These are phyloP conservation scores for Colletotrichum tofieldiae DNA, from an alignment of 2,329 filamentous ascomycete genomes.

Conservation along the genomic window DNA sequence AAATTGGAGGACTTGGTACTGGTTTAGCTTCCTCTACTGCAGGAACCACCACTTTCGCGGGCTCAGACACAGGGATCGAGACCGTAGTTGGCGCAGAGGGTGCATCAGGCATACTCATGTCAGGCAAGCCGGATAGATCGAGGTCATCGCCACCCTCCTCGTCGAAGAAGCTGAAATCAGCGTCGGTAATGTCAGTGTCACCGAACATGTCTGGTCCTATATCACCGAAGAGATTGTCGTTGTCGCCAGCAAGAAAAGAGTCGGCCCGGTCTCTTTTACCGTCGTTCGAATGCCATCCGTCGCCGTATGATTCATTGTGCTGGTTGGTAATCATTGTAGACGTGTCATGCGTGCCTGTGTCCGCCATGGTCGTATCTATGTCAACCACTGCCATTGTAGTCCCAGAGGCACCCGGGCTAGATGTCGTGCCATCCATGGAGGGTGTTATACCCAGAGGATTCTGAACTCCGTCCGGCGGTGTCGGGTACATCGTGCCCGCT, in stretches of 20 bases:
- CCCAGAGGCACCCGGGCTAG: conserved; percentile 68
- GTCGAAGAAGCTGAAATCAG: conserved; percentile 89
- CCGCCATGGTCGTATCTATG: conserved; percentile 53
- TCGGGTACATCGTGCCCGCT: conserved; percentile 77
- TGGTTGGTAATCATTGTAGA: conserved; percentile 49
- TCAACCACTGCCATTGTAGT: conserved; percentile 49
- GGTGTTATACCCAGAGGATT: conserved; percentile 68
- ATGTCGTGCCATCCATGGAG: conserved; percentile 69
- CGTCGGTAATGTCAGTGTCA: conserved; percentile 84
- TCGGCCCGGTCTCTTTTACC: conserved; percentile 62
- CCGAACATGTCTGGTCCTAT: conserved; percentile 80
- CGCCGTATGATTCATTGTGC: conserved; percentile 51
- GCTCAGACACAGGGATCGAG: conserved; percentile 36
- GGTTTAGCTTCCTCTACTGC: conserved; percentile 37
- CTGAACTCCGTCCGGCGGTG: conserved; percentile 78
- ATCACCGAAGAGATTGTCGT: conserved; percentile 77
- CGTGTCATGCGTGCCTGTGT: conserved; percentile 46
- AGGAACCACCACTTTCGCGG: conserved; percentile 41
- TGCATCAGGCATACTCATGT: conserved; percentile 45
- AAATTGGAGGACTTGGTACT: conserved; percentile 52
- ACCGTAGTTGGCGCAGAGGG: conserved; percentile 16
- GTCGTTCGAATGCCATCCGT: conserved; percentile 61
- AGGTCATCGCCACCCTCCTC: conserved; percentile 66
- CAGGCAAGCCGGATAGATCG: conserved; percentile 53
- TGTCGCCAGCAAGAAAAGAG: conserved; percentile 61